Evolutionary conservation across 371 early-diverging fungal species (phyloP).

Genomic region (Mucor sp.): DNA sequence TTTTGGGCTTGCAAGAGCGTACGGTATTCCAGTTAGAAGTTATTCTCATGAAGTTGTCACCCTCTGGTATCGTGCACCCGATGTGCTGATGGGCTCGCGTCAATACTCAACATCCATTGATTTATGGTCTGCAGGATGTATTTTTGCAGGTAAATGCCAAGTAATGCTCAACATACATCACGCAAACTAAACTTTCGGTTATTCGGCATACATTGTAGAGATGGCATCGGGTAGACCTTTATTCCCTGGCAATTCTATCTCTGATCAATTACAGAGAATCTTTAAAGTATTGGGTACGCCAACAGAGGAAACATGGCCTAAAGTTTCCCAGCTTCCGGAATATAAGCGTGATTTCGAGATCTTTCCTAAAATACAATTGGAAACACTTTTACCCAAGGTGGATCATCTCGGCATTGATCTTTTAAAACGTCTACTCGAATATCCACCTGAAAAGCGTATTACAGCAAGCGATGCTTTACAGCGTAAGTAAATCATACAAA

Average conservation of each 20-base stretch:
- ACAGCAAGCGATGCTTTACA: slow-evolving; percentile 71
- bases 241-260: slow-evolving; percentile 92
- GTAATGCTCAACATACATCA: not conserved
- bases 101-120: slow-evolving; percentile 98
- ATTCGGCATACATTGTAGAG: slow-evolving; percentile 43
- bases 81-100: slow-evolving; percentile 98
- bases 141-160: slow-evolving; percentile 72
- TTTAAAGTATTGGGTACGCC: slow-evolving; percentile 94
- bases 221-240: slow-evolving; percentile 93
- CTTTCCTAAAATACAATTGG: slow-evolving; percentile 69
- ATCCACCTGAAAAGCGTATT: slow-evolving; percentile 77
- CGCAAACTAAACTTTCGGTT: too few relatives aligned
- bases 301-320: slow-evolving; percentile 89
- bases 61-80: slow-evolving; percentile 97
- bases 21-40: slow-evolving; percentile 95
- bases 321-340: slow-evolving; percentile 91
- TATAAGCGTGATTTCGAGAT: slow-evolving; percentile 80
- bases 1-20: slow-evolving; percentile 95
- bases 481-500: slow-evolving; percentile 47
- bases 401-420: slow-evolving; percentile 83
- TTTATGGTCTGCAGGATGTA: slow-evolving; percentile 99
- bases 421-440: slow-evolving; percentile 69
- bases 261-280: slow-evolving; percentile 89
- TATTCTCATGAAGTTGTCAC: slow-evolving; percentile 98
- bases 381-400: slow-evolving; percentile 78